phyloP scores from a whole-genome alignment of 306 rosid species.

The Quercus mongolica region DNA sequence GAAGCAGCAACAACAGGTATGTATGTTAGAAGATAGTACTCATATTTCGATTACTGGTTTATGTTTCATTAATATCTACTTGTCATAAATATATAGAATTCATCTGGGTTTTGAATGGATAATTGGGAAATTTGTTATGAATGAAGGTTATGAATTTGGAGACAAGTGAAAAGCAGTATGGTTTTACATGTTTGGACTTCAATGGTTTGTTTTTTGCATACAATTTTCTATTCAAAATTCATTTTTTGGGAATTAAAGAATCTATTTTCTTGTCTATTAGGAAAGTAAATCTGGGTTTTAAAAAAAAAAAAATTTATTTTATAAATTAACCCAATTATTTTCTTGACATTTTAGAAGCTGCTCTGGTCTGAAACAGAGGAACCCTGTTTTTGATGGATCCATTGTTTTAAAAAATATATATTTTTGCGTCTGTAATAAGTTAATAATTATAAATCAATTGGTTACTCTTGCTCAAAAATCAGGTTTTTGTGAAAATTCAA shows the following conservation, averaged over 20 bases:
- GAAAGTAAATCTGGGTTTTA: too few species aligned
- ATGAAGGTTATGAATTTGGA: background rate
- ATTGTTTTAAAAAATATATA: background rate
- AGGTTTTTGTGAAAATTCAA: background rate
- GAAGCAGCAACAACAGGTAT: constrained; percentile 58
- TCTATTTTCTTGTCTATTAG: too few species aligned
- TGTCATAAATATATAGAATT: background rate
- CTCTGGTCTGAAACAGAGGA: background rate
- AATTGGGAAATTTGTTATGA: background rate
- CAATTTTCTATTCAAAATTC: too few species aligned
- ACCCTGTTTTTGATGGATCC: background rate
- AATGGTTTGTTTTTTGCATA: too few species aligned
- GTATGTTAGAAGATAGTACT: background rate
- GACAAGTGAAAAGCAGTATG: too few species aligned
- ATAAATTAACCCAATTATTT: background rate
- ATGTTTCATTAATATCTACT: background rate
- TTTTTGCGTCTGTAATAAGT: background rate
- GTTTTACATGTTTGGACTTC: too few species aligned
- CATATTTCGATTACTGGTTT: background rate
- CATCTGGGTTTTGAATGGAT: background rate
- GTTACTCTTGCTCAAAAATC: background rate
- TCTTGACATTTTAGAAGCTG: background rate
- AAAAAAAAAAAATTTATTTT: too few species aligned
- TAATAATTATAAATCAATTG: background rate
- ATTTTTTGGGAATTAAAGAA: too few species aligned